Evolutionary conservation across 2,329 filamentous ascomycete genomes (phyloP).

Genomic region (Neofusicoccum kwambonambiense): DNA sequence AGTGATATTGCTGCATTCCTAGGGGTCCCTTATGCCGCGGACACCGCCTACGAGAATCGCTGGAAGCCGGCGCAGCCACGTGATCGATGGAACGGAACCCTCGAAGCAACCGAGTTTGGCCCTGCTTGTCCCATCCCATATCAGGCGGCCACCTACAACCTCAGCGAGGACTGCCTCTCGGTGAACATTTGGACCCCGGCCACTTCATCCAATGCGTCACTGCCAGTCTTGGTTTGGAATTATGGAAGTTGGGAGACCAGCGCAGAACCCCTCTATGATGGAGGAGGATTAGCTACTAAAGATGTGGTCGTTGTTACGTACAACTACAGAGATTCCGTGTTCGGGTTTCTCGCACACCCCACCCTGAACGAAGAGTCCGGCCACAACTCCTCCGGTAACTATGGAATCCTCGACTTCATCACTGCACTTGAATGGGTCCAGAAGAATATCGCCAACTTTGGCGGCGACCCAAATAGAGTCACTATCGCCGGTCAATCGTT

Average conservation of each 20-base stretch:
- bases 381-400: slow-evolving; percentile 31
- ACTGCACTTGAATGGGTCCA: slow-evolving; percentile 39
- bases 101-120: neutral
- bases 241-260: slow-evolving; percentile 12
- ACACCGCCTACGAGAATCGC: neutral
- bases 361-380: slow-evolving; percentile 24
- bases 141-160: neutral
- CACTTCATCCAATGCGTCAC: slow-evolving; percentile 24
- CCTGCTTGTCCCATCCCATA: neutral
- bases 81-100: neutral
- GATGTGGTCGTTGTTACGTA: slow-evolving; percentile 21
- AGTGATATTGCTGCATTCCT: slow-evolving; percentile 1
- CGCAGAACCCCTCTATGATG: neutral
- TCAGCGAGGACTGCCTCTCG: slow-evolving; percentile 33
- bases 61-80: neutral
- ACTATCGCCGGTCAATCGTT: slow-evolving; percentile 38
- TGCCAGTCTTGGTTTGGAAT: slow-evolving; percentile 28
- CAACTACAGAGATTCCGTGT: slow-evolving; percentile 24
- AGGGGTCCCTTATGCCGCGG: neutral
- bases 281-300: slow-evolving; percentile 1
- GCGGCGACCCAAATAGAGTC: slow-evolving; percentile 36
- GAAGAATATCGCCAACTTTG: slow-evolving; percentile 38
- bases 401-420: slow-evolving; percentile 29
- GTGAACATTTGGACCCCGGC: slow-evolving; percentile 35
- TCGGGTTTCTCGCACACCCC: slow-evolving; percentile 24